Percentiles rank a stretch among this genome's conserved stretches.
These are phyloP conservation scores for Tolypocladium paradoxum DNA, from an alignment of 2,329 filamentous ascomycete species.

Conservation along the genomic window DNA sequence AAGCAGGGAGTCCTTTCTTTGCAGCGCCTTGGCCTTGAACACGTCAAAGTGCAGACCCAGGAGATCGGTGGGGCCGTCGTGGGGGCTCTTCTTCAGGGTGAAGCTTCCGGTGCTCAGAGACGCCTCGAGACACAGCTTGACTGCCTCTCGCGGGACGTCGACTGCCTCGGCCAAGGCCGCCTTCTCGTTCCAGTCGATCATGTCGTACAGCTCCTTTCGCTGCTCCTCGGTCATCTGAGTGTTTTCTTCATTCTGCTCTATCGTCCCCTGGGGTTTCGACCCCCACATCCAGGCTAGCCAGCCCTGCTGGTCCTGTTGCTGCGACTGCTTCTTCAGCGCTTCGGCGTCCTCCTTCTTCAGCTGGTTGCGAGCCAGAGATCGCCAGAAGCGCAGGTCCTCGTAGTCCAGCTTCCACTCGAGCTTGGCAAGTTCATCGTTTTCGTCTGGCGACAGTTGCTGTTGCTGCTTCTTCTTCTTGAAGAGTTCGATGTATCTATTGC, in stretches of 20 bases:
- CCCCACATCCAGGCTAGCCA: constrained; percentile 95
- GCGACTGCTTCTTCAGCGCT: constrained; percentile 56
- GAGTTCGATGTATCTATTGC: constrained; percentile 76
- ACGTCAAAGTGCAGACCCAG: constrained; percentile 89
- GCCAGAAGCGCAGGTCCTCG: constrained; percentile 95
- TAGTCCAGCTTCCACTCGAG: constrained; percentile 86
- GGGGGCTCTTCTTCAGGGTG: constrained; percentile 66
- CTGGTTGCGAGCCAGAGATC: constrained; percentile 86
- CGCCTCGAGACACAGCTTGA: constrained; percentile 88
- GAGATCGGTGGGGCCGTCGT: constrained; percentile 59
- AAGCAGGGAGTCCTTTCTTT: constrained; percentile 83
- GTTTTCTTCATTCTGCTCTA: constrained; percentile 56
- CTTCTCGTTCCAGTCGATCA: constrained; percentile 98
- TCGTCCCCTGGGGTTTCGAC: constrained; percentile 50
- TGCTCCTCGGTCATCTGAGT: constrained; percentile 91
- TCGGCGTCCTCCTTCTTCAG: constrained; percentile 90
- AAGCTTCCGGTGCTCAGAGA: constrained; percentile 95
- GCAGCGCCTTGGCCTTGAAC: constrained; percentile 81
- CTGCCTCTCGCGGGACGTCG: constrained; percentile 78
- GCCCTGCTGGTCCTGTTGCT: constrained; percentile 59
- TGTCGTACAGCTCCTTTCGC: constrained; percentile 89
- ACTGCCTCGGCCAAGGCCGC: constrained; percentile 77
- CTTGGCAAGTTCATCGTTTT: constrained; percentile 59
- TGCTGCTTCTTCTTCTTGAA: constrained; percentile 90
- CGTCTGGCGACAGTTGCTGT: constrained; percentile 58